Percentiles rank a stretch among this genome's conserved stretches.
Conservation (phyloP, 2,329 filamentous ascomycete genomes). For the Tricladium varicosporioides region DNA sequence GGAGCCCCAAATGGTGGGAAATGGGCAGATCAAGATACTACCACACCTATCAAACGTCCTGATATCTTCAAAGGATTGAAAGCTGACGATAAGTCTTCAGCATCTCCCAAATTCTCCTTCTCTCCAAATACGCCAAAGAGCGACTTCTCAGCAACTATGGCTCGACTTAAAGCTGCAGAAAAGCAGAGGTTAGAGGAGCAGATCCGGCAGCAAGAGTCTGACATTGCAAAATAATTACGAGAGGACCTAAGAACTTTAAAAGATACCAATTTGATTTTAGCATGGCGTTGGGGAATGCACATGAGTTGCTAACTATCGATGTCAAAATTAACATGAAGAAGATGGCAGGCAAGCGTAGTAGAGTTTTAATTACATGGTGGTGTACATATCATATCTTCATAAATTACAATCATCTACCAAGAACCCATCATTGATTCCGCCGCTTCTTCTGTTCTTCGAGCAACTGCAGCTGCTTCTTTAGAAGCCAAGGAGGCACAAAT, state of each 20-base stretch:
- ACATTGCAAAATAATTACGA: conserved; percentile 37
- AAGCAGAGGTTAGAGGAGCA: conserved; percentile 51
- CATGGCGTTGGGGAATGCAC: conserved; percentile 27
- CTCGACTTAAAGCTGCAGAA: conserved; percentile 55
- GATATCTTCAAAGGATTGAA: conserved; percentile 37
- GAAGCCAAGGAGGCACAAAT: conserved; percentile 76
- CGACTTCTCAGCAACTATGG: conserved; percentile 46
- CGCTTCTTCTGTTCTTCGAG: background rate
- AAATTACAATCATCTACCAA: conserved; percentile 1
- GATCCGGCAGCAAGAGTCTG: conserved; percentile 44
- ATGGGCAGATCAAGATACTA: conserved; percentile 19
- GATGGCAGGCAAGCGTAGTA: conserved; percentile 1
- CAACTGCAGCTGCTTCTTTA: conserved; percentile 30
- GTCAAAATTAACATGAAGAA: conserved; percentile 14
- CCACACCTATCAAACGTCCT: conserved; percentile 34
- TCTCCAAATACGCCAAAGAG: conserved; percentile 28
- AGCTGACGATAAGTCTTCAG: conserved; percentile 40
- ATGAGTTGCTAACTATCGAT: conserved; percentile 18
- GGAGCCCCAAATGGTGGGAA: conserved; percentile 4
- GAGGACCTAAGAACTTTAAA: too few relatives aligned
- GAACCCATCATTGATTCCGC: too few relatives aligned
- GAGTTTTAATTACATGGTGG: background rate
- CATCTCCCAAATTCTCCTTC: conserved; percentile 34
- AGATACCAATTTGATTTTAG: conserved; percentile 23
- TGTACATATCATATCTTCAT: conserved; percentile 6